Evolutionary conservation across 768 basidiomycete species (phyloP), one percentile per base, ranked within the genome.

Genomic region (Leccinum sublutescens): DNA sequence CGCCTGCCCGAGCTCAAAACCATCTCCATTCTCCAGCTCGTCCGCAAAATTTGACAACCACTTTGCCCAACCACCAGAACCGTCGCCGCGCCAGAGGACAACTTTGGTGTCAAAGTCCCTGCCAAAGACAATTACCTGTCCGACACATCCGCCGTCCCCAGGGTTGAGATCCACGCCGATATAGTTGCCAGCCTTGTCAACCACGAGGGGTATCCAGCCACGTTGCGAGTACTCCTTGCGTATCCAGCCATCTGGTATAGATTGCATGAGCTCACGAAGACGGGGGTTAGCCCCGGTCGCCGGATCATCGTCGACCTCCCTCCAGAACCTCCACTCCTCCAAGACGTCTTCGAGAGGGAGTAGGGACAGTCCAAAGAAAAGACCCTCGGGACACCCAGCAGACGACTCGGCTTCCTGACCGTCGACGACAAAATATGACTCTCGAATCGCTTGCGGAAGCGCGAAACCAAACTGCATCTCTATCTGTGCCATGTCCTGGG

Each of bases 101-200:
- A 97, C 92, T 71, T 99, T 99, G 11, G 93, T 90, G 74, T 99
- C 97, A 74, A 98, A 98, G 70, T 98, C 97, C 53, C 97, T 85
- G n/a, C 97, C 97, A 72, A 98, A 99, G 52, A 98, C 88, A 58
- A 99, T 97, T 50, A 98, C 96, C 71, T 99, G 97, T 6, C 97
- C 97, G 56, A 81, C 79, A 9, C 82, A 76, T 48, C 94, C 95
- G 50, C 76, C 75, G 68, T 88, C 85, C 9, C 71, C 91, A 8
- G 96, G 96, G 74, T 89, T 93, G 59, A 99, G 81, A 73, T 99
- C 97, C 50, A 99, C 82, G 57, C 97, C 97, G 59, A 98, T 83
- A 71, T 99, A 99, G 76, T 99, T 99, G 33, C 97, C 97, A 31
- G 85, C 87, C 65, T 93, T 91, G 76, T 99, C 97, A 40, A 88